Conservation (phyloP, 2,329 filamentous ascomycete species). For the Phoma sp. region DNA sequence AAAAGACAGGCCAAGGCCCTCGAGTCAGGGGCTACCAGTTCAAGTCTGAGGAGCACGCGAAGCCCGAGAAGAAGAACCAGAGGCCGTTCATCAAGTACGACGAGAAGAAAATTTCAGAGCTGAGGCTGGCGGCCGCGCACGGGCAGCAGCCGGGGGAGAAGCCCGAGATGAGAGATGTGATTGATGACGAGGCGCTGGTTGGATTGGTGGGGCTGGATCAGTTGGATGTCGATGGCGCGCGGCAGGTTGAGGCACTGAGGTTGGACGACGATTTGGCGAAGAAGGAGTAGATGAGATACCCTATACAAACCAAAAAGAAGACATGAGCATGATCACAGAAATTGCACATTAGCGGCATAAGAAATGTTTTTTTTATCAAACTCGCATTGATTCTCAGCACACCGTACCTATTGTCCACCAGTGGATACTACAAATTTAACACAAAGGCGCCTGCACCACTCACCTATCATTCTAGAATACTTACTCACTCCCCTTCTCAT, state of each 20-base stretch:
- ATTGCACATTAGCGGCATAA: not conserved
- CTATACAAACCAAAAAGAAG: not conserved
- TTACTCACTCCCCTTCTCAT: no score
- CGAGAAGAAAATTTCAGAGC: constrained; percentile 30
- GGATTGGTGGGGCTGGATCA: constrained; percentile 34
- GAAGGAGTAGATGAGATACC: not conserved
- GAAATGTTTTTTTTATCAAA: no score
- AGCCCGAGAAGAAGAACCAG: constrained; percentile 40
- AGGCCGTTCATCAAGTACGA: constrained; percentile 39
- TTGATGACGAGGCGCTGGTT: constrained; percentile 43
- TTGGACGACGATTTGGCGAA: constrained; percentile 27
- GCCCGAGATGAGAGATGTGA: constrained; percentile 32
- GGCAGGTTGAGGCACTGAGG: constrained; percentile 24
- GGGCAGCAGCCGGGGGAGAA: constrained; percentile 38
- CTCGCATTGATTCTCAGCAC: no score
- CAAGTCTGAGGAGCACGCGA: constrained; percentile 37
- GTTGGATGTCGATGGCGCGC: constrained; percentile 17
- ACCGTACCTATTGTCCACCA: no score
- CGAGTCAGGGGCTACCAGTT: constrained; percentile 46
- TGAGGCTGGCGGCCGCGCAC: constrained; percentile 30
- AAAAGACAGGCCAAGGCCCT: constrained; percentile 77
- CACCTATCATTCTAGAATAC: not conserved
- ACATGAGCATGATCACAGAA: not conserved
- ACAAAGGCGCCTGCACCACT: not conserved
- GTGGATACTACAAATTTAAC: no score